phyloP scores from a whole-genome alignment of 495 filamentous ascomycete genomes.

The Tuber melanosporum region DNA sequence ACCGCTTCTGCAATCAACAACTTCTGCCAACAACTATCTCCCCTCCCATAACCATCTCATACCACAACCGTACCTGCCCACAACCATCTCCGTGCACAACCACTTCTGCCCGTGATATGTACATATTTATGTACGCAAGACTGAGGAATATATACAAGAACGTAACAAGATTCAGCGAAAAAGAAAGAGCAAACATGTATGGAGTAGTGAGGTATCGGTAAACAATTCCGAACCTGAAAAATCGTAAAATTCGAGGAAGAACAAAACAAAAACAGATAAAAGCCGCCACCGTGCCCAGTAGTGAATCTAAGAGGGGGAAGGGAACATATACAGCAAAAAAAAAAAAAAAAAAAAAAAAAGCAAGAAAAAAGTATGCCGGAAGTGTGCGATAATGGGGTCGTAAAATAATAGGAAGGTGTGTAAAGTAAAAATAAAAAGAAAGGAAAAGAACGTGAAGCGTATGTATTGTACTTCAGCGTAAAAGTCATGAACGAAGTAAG shows the following conservation, averaged over 20 bases:
- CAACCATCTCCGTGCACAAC: background rate
- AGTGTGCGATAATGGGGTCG: background rate
- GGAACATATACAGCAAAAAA: background rate
- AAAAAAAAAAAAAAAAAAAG: background rate
- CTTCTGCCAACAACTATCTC: background rate
- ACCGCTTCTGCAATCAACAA: background rate
- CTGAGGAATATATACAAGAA: constrained; percentile 3
- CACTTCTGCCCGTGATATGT: background rate
- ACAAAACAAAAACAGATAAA: background rate
- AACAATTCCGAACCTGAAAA: background rate
- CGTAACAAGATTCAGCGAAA: background rate
- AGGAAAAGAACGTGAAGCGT: background rate
- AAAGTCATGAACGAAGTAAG: background rate
- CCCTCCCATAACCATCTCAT: no score
- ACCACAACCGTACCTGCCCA: no score
- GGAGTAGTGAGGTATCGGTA: background rate
- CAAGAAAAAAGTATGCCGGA: background rate
- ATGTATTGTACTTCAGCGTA: background rate
- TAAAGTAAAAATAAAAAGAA: background rate
- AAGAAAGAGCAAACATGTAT: background rate
- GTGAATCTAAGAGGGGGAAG: background rate
- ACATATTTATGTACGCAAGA: background rate
- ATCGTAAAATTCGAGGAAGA: background rate
- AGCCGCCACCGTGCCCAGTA: background rate
- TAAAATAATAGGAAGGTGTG: background rate